These are phyloP conservation scores for Chaetomium globosum DNA, from an alignment of 2,329 filamentous ascomycete genomes.

Conservation along the genomic window DNA sequence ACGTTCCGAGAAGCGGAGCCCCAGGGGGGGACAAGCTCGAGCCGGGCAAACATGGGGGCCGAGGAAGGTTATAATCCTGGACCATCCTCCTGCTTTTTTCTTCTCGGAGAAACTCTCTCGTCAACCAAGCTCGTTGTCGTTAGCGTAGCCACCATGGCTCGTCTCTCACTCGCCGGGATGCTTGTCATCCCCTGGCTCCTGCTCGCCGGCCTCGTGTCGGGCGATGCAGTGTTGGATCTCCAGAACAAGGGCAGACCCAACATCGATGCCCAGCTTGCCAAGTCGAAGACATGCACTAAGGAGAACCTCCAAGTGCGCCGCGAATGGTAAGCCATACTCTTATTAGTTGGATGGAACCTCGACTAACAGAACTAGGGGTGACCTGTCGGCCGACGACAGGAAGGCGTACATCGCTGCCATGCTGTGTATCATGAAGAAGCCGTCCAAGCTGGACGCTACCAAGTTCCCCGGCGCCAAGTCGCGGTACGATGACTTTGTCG, in stretches of 20 bases:
- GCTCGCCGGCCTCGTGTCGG: constrained; percentile 31
- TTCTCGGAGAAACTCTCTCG: not conserved
- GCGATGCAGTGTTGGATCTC: constrained; percentile 39
- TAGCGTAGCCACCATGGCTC: constrained; percentile 34
- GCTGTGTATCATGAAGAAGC: constrained; percentile 41
- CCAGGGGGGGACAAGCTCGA: not conserved
- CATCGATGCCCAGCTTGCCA: constrained; percentile 38
- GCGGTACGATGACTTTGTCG: constrained; percentile 46
- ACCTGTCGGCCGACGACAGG: constrained; percentile 37
- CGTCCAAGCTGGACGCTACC: constrained; percentile 39
- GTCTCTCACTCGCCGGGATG: constrained; percentile 33
- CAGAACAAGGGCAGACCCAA: constrained; percentile 37
- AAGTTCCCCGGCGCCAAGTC: constrained; percentile 42
- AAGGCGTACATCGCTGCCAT: constrained; percentile 43
- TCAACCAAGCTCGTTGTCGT: constrained; percentile 1
- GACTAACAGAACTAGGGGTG: constrained; percentile 36
- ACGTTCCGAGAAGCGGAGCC: constrained; percentile 15
- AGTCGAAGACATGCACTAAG: constrained; percentile 42
- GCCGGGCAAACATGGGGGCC: not conserved
- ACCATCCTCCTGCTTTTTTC: not conserved
- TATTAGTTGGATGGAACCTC: not conserved
- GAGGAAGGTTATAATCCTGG: constrained; percentile 5
- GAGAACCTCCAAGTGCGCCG: constrained; percentile 39
- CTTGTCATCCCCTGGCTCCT: constrained; percentile 33
- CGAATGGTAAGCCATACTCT: constrained; percentile 37